These are phyloP conservation scores for Trichosporon ovoides DNA, from an alignment of 1,284 basidiomycete genomes.

Conservation along the genomic window DNA sequence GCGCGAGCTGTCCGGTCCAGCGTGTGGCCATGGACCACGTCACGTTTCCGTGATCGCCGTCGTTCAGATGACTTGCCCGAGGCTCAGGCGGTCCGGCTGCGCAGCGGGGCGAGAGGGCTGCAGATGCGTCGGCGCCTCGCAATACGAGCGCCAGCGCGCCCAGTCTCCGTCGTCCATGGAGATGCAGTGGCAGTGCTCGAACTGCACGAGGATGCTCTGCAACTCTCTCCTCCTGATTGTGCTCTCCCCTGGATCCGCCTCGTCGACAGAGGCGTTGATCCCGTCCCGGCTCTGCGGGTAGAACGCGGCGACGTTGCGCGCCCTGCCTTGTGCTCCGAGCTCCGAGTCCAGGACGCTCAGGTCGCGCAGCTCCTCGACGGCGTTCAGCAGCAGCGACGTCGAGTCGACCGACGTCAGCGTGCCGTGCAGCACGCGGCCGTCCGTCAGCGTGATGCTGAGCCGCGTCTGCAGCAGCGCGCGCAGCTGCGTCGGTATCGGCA, in stretches of 20 bases:
- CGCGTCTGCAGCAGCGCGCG: conserved; percentile 18
- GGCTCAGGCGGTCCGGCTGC: not conserved
- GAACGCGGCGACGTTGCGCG: conserved; percentile 12
- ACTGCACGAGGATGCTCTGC: conserved; percentile 14
- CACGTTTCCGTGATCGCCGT: too few relatives aligned
- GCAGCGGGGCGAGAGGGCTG: not conserved
- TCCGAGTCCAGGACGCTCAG: not conserved
- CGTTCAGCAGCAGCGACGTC: conserved; percentile 11
- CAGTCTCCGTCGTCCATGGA: conserved; percentile 5
- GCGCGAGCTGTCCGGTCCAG: too few relatives aligned
- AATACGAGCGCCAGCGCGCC: not conserved
- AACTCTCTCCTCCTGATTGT: conserved; percentile 10
- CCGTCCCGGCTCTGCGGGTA: conserved; percentile 13
- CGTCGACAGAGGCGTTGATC: not conserved
- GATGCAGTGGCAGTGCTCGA: conserved; percentile 1
- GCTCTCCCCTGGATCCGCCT: not conserved
- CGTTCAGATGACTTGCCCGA: not conserved
- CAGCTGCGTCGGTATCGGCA: conserved; percentile 8
- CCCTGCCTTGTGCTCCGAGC: not conserved
- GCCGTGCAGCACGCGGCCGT: conserved; percentile 14
- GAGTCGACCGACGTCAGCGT: conserved; percentile 13
- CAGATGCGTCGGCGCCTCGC: not conserved
- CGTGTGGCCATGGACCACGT: too few relatives aligned
- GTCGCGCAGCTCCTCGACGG: conserved; percentile 10
- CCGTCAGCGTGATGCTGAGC: conserved; percentile 8